Base-by-base conservation (phyloP, 1,284 basidiomycete species). In the Leucoagaricus sp. region DNA sequence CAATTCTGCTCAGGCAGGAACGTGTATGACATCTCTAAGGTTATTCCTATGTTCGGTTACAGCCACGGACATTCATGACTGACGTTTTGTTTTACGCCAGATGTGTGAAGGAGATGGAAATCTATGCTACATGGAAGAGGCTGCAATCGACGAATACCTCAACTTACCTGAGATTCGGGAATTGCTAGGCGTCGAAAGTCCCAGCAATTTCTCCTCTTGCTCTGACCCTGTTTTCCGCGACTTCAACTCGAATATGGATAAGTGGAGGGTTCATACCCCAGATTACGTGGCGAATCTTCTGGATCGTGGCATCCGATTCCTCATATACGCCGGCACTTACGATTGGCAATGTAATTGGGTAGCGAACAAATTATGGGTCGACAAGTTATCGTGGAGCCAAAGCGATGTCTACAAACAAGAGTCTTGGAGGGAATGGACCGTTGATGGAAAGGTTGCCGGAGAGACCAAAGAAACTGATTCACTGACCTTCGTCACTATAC, bases 261-360 rank as follows among this genome's bases (percentile, higher is more conserved):
- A 85, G 66, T 86, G 76, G 73, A 75, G 71, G 10, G 71, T 75
- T 13, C 84, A 83, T 29, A 82, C 84, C 3, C 82, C 85, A 62
- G 70, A 80, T 69, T 89, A 93, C 69, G 84, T 93, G 53, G 75
- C 86, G 0, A 82, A 77, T 4, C 79, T 94, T 28, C 78, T 94
- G 23, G 89, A 93, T 65, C 79, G 89, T 28, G 87, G 86, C 4
- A 70, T 94, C 38, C 78, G 83, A 19, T 74, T 92, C 25, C 75
- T 94, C 49, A 85, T 92, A 58, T 91, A 91, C 61, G 86, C 86
- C 4, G 89, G 89, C n/a, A 89, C 86, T 33, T 87, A 85, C 62
- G 89, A 91, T 67, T 90, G 84, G 81, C 85, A 89, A 66, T 92
- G 88, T 69, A 91, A 91, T 67, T 89, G 87, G 83, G 77, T 89